Conservation (phyloP, 2,329 filamentous ascomycete species). For the Verruconis gallopava region DNA sequence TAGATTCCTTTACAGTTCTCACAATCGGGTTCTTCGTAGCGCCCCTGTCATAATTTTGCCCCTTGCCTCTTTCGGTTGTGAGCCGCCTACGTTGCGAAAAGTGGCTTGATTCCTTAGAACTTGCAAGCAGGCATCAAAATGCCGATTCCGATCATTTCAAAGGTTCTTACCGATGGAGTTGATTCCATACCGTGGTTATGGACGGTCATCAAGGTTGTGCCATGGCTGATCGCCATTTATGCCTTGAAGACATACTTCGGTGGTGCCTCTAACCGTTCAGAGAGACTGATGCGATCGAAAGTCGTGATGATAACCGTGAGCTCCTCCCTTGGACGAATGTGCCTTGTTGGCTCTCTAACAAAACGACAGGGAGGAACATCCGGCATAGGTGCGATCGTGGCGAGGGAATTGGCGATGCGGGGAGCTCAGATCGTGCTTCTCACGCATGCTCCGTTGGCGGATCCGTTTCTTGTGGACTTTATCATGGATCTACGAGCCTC, state of each 20-base stretch:
- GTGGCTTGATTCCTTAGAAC: background rate
- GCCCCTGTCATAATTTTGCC: too few species aligned
- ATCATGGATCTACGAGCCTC: constrained; percentile 71
- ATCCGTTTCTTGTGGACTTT: constrained; percentile 84
- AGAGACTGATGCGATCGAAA: constrained; percentile 82
- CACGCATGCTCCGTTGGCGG: constrained; percentile 65
- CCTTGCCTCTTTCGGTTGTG: background rate
- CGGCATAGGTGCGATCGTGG: constrained; percentile 71
- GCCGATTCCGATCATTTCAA: constrained; percentile 47
- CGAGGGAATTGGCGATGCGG: constrained; percentile 59
- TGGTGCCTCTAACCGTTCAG: constrained; percentile 60
- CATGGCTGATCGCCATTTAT: constrained; percentile 39
- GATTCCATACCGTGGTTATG: constrained; percentile 40
- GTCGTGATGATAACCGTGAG: constrained; percentile 80
- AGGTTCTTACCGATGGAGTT: constrained; percentile 42
- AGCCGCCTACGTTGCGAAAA: background rate
- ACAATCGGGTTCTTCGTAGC: too few species aligned
- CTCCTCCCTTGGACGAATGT: background rate
- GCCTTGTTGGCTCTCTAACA: constrained; percentile 14
- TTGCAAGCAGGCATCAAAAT: constrained; percentile 28
- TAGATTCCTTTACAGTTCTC: too few species aligned
- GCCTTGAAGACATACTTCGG: constrained; percentile 63
- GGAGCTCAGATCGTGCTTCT: constrained; percentile 87
- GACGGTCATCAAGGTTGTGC: constrained; percentile 38
- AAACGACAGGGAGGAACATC: constrained; percentile 64